These are phyloP conservation scores for Lantana camara DNA, from an alignment of 257 asterid species.

Conservation along the genomic window DNA sequence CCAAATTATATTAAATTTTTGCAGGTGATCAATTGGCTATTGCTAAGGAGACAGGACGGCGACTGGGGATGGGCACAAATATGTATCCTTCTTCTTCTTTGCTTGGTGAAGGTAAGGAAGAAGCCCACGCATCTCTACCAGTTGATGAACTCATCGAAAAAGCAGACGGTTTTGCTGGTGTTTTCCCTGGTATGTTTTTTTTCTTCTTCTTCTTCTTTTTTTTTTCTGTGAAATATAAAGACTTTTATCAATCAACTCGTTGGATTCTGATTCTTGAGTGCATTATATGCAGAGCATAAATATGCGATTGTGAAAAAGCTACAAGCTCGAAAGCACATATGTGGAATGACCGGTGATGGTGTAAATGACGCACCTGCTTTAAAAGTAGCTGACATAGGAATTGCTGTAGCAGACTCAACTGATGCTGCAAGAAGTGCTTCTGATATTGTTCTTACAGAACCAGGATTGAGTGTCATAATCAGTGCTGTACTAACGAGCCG, in stretches of 20 bases:
- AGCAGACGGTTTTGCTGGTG: constrained; percentile 56
- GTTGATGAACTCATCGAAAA: constrained; percentile 42
- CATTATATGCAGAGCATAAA: constrained; percentile 34
- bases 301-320: constrained; percentile 38
- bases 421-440: constrained; percentile 46
- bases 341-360: constrained; percentile 49
- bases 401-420: constrained; percentile 42
- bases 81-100: constrained; percentile 42
- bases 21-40: constrained; percentile 49
- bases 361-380: constrained; percentile 45
- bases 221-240: too few relatives aligned
- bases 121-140: constrained; percentile 36
- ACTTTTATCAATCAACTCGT: too few relatives aligned
- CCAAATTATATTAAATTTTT: neutral
- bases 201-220: too few relatives aligned
- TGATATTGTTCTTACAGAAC: constrained; percentile 42
- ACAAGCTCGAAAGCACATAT: constrained; percentile 37
- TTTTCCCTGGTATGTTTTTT: constrained; percentile 41
- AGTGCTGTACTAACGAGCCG: constrained; percentile 45
- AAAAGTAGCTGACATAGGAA: constrained; percentile 41
- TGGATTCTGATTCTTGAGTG: too few relatives aligned
- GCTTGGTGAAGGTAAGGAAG: constrained; percentile 42
- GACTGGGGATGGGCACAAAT: constrained; percentile 44
- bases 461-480: constrained; percentile 38
- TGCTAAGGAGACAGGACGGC: constrained; percentile 48